Percentiles rank a stretch among this genome's conserved stretches.
Conservation (phyloP, 805 yeast species). For the Suhomyces prunicola region DNA sequence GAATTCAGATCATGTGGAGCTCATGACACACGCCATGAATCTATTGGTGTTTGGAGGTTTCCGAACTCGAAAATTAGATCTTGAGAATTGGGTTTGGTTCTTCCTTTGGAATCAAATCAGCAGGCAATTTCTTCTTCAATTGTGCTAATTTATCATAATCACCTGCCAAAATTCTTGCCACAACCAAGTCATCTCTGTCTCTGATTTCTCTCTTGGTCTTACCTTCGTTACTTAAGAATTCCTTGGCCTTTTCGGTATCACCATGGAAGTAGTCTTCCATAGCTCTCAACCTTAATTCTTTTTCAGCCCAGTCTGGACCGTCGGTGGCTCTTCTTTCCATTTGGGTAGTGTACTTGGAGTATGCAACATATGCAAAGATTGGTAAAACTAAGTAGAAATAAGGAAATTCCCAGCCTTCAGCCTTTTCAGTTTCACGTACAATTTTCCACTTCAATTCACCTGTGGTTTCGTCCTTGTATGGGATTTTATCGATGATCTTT, state of each 20-base stretch:
- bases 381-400: constrained; percentile 75
- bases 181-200: constrained; percentile 71
- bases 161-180: constrained; percentile 78
- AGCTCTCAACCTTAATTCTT: constrained; percentile 73
- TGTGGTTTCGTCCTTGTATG: constrained; percentile 72
- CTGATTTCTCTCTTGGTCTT: constrained; percentile 55
- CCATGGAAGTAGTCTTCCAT: constrained; percentile 62
- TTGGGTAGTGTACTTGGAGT: constrained; percentile 44
- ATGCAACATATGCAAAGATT: constrained; percentile 55
- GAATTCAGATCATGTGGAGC: not conserved
- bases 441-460: constrained; percentile 80
- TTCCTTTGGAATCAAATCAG: constrained; percentile 36
- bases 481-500: constrained; percentile 75
- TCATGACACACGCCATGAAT: not conserved
- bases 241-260: constrained; percentile 48
- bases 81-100: constrained; percentile 32
- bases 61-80: constrained; percentile 18
- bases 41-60: not conserved
- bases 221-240: constrained; percentile 51
- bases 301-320: constrained; percentile 75
- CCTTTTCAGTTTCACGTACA: constrained; percentile 66
- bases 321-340: constrained; percentile 38
- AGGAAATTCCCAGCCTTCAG: constrained; percentile 82
- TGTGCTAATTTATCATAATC: constrained; percentile 73
- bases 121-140: constrained; percentile 48